Conservation (phyloP, 352 stramenopile genomes). For the Pythium oligandrum region DNA sequence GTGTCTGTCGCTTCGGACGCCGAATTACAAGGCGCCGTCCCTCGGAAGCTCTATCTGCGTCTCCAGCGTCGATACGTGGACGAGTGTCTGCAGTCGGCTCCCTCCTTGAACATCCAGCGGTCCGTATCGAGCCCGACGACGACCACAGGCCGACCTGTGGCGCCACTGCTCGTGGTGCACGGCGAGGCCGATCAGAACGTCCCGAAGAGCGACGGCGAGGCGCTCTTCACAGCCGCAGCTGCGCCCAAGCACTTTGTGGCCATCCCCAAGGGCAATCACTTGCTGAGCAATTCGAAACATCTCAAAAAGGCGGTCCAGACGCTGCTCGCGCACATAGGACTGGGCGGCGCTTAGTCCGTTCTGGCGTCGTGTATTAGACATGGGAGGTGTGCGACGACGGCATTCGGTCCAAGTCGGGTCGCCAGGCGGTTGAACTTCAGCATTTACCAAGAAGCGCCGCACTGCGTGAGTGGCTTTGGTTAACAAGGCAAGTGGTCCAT, state of each 20-base stretch:
- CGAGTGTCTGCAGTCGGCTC: conserved; percentile 31
- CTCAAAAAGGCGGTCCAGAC: conserved; percentile 58
- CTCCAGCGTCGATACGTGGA: conserved; percentile 45
- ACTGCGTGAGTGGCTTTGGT: conserved; percentile 2
- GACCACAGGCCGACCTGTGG: conserved; percentile 9
- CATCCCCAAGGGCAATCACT: conserved; percentile 64
- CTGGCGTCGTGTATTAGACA: conserved; percentile 8
- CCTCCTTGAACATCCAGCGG: conserved; percentile 35
- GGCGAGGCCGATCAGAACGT: conserved; percentile 56
- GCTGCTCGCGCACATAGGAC: conserved; percentile 26
- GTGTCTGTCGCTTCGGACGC: conserved; percentile 13
- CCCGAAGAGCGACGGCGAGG: conserved; percentile 42
- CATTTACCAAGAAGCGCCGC: too few species aligned
- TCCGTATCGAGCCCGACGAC: conserved; percentile 17
- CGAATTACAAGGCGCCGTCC: conserved; percentile 9
- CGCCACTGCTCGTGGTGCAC: conserved; percentile 61
- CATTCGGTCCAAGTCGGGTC: too few species aligned
- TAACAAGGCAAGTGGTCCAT: conserved; percentile 6
- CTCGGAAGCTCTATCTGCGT: conserved; percentile 47
- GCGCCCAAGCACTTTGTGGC: conserved; percentile 51
- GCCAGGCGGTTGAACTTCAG: too few species aligned
- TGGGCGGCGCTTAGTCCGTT: neutral
- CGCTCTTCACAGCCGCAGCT: conserved; percentile 46
- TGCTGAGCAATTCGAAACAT: conserved; percentile 72
- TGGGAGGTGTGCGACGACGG: neutral